Evolutionary conservation across 1,139 yeast genomes (phyloP), one percentile per base, ranked within the genome.

Genomic region (Blastobotrys elegans): DNA sequence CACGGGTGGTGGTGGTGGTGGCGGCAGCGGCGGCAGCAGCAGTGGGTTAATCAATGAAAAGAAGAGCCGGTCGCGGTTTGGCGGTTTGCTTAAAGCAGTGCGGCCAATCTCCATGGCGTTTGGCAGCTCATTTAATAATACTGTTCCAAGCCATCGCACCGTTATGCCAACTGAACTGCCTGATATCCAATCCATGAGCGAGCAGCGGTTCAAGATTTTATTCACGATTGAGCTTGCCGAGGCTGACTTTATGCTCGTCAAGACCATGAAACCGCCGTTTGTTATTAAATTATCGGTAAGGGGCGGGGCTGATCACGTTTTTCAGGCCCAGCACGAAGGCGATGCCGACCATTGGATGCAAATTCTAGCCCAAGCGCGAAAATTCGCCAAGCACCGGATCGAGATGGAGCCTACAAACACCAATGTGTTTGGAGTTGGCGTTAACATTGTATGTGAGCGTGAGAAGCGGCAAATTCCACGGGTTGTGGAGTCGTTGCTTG

Each of bases 341-440:
- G 95, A 86, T 32, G 77, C 85, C 51, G 79, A 77, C 50, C 88
- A 82, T 44, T 92, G 97, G 97, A 71, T 87, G 34, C 70, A 73
- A 43, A 60, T 66, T 38, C 61, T 75, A 22, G 65, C 64, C 29
- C 56, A 63, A 11, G 71, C 76, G 1, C 71, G 72, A 49, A 65
- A 74, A 52, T 69, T 67, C 49, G 69, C 76, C 2, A 35, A 43
- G 6, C 41, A 43, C 34, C 47, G 44, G 41, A 37, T 40, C 16
- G 57, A 56, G 38, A 50, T 51, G 44, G 48, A 59, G n/a, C 61
- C 65, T 5, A 54, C 58, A 2, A 60, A 60, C 26, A 62, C 71
- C 50, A 60, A 73, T 63, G 86, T 92, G 2, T 92, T 90, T 73
- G 97, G 97, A n/a, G 83, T 90, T 33, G 96, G 97, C 2, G 71